These are phyloP conservation scores for Penicillium daleae DNA, from an alignment of 495 filamentous ascomycete genomes.

Conservation along the genomic window DNA sequence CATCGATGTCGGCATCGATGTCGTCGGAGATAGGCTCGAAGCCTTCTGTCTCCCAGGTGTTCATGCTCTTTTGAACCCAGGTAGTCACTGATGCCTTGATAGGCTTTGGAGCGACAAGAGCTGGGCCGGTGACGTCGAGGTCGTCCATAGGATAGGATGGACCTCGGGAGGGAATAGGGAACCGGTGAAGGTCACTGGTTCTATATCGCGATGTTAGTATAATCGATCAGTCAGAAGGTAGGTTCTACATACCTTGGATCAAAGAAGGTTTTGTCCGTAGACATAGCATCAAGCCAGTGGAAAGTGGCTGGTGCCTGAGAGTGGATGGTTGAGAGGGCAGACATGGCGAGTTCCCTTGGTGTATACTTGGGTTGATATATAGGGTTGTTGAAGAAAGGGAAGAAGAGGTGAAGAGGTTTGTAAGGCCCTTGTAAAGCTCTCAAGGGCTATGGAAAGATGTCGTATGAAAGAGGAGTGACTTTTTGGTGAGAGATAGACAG, in stretches of 20 bases:
- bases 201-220: conserved; percentile 6
- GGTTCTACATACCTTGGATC: conserved; percentile 10
- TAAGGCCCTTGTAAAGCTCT: not conserved
- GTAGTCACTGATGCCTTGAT: not conserved
- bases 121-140: not conserved
- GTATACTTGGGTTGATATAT: not conserved
- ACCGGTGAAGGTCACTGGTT: conserved; percentile 12
- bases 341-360: not conserved
- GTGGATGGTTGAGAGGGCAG: not conserved
- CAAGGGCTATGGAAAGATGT: not conserved
- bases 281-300: conserved; percentile 23
- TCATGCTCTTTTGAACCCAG: not conserved
- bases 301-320: not conserved
- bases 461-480: not conserved
- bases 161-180: not conserved
- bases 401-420: not conserved
- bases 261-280: conserved; percentile 1
- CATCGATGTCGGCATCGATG: not conserved
- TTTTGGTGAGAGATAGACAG: not conserved
- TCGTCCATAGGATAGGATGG: not conserved
- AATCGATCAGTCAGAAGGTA: not conserved
- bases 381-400: not conserved
- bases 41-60: not conserved
- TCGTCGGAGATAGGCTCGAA: conserved; percentile 3
- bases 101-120: not conserved